A percentile compares a stretch with the other conserved stretches of the same genome.
These are phyloP conservation scores for Bothriochloa decipiens DNA, from an alignment of 176 grass and related monocot species.

Conservation along the genomic window DNA sequence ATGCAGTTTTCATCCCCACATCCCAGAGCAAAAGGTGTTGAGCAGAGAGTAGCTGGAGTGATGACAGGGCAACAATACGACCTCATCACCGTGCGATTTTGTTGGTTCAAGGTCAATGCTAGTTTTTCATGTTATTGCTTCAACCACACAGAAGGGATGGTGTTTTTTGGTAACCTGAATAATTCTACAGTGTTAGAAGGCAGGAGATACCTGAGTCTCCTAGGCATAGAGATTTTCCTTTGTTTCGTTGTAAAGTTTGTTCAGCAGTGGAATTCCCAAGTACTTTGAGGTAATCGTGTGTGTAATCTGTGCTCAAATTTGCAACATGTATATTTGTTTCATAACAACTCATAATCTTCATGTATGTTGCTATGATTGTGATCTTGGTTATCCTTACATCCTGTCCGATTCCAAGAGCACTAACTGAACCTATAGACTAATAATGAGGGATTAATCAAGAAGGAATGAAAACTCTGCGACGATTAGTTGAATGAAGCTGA, in stretches of 20 bases:
- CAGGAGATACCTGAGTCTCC: slow-evolving; percentile 7
- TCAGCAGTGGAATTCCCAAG: background rate
- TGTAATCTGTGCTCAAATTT: background rate
- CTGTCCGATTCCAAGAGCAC: too few relatives aligned
- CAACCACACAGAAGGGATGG: background rate
- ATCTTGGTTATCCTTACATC: background rate
- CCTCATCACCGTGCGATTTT: background rate
- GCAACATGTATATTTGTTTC: slow-evolving; percentile 17
- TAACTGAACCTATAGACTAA: too few relatives aligned
- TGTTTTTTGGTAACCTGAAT: slow-evolving; percentile 7
- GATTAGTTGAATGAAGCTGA: too few relatives aligned
- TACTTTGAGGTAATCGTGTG: background rate
- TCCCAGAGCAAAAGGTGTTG: slow-evolving; percentile 28
- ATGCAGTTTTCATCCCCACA: slow-evolving; percentile 1
- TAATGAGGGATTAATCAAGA: too few relatives aligned
- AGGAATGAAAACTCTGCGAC: too few relatives aligned
- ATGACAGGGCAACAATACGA: background rate
- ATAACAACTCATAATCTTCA: slow-evolving; percentile 20
- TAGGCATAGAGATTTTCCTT: background rate
- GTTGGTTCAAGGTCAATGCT: background rate
- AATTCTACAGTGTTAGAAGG: background rate
- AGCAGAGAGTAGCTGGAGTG: slow-evolving; percentile 8
- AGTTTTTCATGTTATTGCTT: slow-evolving; percentile 16
- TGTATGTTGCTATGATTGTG: background rate
- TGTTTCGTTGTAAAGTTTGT: background rate